Evolutionary conservation across 2,329 filamentous ascomycete species (phyloP), one percentile per base, ranked within the genome.

Genomic region (Paecilomyces dactylethromorphus): DNA sequence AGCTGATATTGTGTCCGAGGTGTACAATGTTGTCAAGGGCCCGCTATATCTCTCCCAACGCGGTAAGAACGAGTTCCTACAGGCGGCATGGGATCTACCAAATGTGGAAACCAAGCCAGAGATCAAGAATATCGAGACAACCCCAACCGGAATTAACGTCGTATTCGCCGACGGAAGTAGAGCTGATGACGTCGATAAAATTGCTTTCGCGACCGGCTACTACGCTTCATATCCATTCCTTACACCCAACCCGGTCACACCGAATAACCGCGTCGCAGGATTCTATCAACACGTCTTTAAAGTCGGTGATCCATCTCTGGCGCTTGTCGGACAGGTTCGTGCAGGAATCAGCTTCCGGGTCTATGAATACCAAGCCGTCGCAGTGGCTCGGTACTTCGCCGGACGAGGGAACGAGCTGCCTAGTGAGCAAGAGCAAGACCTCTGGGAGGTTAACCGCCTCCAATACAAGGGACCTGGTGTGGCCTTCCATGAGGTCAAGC

Each of bases 181-280:
- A 1, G 49, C 65, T 3, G 53, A 60, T 2, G 31, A 60, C 2
- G 55, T 71, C 15, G 70, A 71, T 54, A 64, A 63, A n/a, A 53
- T 73, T 45, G 58, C 72, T n/a, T 72, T 72, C 58, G 70, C 66
- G 0, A 73, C 70, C 0, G 69, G 69, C 0, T 73, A 69, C 59
- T 59, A 62, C 13, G 59, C 67, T 22, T 66, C 64, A 2, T 69
- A 69, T 58, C 70, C 70, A 2, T 73, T 71, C 58, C 60, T 72
- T 1, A 60, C 56, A 0, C 67, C 65, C 2, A 55, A 68, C 31
- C 61, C 63, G 0, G 63, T 66, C 6, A 68, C 65, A 2, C 55
- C 60, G 0, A 67, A 70, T 53, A 69, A 69, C 49, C 59, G 64
- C 7, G 55, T 69, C 10, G 58, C 60, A 7, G 66, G 69, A 0